phyloP scores from a whole-genome alignment of 768 basidiomycete genomes.

The Suillus subalutaceus region DNA sequence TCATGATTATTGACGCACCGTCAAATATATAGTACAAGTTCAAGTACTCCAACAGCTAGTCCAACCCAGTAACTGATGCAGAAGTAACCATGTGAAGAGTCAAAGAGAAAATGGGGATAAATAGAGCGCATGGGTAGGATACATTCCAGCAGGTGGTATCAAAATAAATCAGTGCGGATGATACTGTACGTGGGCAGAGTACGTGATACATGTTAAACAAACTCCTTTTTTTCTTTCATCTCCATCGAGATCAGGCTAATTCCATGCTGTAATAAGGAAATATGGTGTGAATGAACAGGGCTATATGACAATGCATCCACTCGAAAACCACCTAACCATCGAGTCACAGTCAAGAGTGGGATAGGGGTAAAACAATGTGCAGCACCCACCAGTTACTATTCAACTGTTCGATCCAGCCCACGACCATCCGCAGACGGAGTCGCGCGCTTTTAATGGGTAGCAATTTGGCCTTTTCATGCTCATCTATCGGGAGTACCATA shows the following conservation, averaged over 20 bases:
- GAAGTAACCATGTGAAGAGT: background rate
- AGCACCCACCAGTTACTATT: slow-evolving; percentile 53
- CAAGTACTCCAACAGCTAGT: background rate
- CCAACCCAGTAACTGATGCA: background rate
- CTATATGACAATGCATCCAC: slow-evolving; percentile 62
- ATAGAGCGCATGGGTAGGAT: background rate
- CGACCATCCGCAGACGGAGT: slow-evolving; percentile 80
- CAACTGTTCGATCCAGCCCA: slow-evolving; percentile 92
- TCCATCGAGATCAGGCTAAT: background rate
- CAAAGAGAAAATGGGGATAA: background rate
- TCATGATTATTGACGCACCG: background rate
- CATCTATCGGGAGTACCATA: slow-evolving; percentile 87
- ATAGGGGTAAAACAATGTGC: slow-evolving; percentile 15
- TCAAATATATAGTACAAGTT: background rate
- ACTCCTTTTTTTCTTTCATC: background rate
- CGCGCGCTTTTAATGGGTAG: slow-evolving; percentile 79
- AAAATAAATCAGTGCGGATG: slow-evolving; percentile 4
- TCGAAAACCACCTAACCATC: slow-evolving; percentile 71
- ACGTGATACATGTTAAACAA: slow-evolving; percentile 3
- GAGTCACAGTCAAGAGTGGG: slow-evolving; percentile 22
- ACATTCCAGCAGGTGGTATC: background rate
- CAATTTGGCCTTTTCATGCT: slow-evolving; percentile 85
- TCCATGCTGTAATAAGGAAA: background rate
- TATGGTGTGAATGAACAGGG: slow-evolving; percentile 1
- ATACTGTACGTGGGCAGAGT: slow-evolving; percentile 4